Evolutionary conservation across 805 yeast genomes (phyloP).

Genomic region (Hanseniaspora valbyensis): DNA sequence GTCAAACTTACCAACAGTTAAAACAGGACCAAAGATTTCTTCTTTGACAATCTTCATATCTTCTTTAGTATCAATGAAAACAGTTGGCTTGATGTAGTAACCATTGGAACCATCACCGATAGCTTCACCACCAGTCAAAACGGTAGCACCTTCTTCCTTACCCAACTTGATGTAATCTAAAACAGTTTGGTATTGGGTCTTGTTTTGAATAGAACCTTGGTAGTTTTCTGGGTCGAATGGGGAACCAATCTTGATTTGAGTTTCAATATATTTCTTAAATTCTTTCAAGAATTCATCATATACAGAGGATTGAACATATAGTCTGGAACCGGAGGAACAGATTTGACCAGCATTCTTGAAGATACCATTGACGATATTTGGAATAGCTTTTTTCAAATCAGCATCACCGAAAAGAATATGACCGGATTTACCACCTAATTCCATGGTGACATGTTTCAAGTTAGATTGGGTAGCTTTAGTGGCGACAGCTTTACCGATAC

Average conservation of each 20-base stretch:
- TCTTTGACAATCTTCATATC: slow-evolving; percentile 54
- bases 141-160: slow-evolving; percentile 54
- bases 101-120: slow-evolving; percentile 37
- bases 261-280: slow-evolving; percentile 49
- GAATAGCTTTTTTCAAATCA: slow-evolving; percentile 35
- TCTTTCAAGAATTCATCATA: slow-evolving; percentile 51
- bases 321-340: slow-evolving; percentile 74
- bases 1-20: slow-evolving; percentile 55
- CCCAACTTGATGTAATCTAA: slow-evolving; percentile 57
- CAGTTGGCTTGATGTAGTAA: slow-evolving; percentile 61
- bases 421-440: slow-evolving; percentile 77
- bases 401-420: slow-evolving; percentile 65
- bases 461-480: slow-evolving; percentile 56
- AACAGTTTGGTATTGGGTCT: slow-evolving; percentile 57
- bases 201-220: slow-evolving; percentile 74
- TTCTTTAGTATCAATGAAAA: slow-evolving; percentile 56
- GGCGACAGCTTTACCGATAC: slow-evolving; percentile 62
- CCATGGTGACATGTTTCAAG: slow-evolving; percentile 69
- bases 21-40: slow-evolving; percentile 76
- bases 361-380: slow-evolving; percentile 53
- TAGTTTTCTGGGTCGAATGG: slow-evolving; percentile 57
- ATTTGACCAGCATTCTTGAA: slow-evolving; percentile 75
- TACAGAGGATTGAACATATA: slow-evolving; percentile 60
- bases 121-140: slow-evolving; percentile 63
- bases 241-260: slow-evolving; percentile 52